Percentiles rank a stretch among this genome's conserved stretches.
phyloP scores from a whole-genome alignment of 257 asterid genomes.

The Pogostemon cablin region DNA sequence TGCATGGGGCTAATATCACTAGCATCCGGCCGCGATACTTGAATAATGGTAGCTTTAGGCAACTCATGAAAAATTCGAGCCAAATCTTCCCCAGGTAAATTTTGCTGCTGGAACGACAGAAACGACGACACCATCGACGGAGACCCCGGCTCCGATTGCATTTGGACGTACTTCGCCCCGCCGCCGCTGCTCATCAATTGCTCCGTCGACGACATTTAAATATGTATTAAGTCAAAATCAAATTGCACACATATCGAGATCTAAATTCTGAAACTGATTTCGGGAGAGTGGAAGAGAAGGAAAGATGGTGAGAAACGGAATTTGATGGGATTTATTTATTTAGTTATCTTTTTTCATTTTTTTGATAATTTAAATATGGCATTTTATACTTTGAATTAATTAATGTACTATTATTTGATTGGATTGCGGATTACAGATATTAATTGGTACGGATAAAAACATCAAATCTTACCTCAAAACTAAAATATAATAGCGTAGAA shows the following conservation, averaged over 20 bases:
- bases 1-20: constrained; percentile 85
- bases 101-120: constrained; percentile 45
- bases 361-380: constrained; percentile 2
- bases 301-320: constrained; percentile 27
- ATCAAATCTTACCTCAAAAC: background rate
- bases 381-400: background rate
- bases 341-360: background rate
- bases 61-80: constrained; percentile 75
- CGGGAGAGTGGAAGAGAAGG: background rate
- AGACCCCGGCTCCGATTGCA: constrained; percentile 39
- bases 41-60: constrained; percentile 70
- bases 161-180: constrained; percentile 39
- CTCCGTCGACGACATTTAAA: constrained; percentile 68
- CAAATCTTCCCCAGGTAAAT: constrained; percentile 41
- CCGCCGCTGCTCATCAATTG: constrained; percentile 58
- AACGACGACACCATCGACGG: constrained; percentile 55
- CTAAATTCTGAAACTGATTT: constrained; percentile 24
- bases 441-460: background rate
- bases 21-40: constrained; percentile 88
- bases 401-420: background rate
- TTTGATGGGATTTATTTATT: constrained; percentile 31
- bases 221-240: constrained; percentile 9
- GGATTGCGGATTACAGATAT: background rate
- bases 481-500: too few relatives aligned
- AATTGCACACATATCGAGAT: constrained; percentile 24